These are phyloP conservation scores for Ceratobasidium sp. DNA, from an alignment of 1,284 basidiomycete species.

Conservation along the genomic window DNA sequence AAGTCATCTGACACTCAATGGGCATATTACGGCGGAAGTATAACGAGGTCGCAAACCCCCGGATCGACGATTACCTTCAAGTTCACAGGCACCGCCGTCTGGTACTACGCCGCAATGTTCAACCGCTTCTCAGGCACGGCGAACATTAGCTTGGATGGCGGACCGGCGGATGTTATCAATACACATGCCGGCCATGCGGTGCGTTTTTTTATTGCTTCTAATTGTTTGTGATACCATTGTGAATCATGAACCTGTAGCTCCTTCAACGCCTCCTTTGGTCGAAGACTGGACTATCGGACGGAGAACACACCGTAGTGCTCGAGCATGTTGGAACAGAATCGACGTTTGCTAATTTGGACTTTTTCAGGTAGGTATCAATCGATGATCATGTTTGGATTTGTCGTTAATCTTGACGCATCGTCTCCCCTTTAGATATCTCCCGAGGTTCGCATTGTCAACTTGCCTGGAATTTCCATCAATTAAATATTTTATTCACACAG, in stretches of 20 bases:
- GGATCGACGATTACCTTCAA: background rate
- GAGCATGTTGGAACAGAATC: background rate
- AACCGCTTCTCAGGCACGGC: too few species aligned
- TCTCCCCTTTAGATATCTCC: too few species aligned
- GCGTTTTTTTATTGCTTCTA: background rate
- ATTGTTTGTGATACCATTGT: background rate
- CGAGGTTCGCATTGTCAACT: too few species aligned
- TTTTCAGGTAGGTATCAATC: background rate
- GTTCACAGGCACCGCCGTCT: background rate
- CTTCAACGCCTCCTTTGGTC: background rate
- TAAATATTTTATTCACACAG: too few species aligned
- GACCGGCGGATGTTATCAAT: too few species aligned
- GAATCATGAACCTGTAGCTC: background rate
- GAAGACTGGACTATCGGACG: background rate
- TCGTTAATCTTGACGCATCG: too few species aligned
- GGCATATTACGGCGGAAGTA: background rate
- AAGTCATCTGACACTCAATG: too few species aligned
- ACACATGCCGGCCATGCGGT: too few species aligned
- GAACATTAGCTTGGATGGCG: too few species aligned
- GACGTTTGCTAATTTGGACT: background rate
- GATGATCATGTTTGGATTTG: too few species aligned
- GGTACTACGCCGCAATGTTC: background rate
- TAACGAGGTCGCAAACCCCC: too few species aligned
- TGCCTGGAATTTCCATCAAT: too few species aligned
- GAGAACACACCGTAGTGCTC: background rate